A percentile compares a stretch with the other conserved stretches of the same genome.
These are phyloP conservation scores for Strobilomyces dryophilus DNA, from an alignment of 768 basidiomycete genomes.

Conservation along the genomic window DNA sequence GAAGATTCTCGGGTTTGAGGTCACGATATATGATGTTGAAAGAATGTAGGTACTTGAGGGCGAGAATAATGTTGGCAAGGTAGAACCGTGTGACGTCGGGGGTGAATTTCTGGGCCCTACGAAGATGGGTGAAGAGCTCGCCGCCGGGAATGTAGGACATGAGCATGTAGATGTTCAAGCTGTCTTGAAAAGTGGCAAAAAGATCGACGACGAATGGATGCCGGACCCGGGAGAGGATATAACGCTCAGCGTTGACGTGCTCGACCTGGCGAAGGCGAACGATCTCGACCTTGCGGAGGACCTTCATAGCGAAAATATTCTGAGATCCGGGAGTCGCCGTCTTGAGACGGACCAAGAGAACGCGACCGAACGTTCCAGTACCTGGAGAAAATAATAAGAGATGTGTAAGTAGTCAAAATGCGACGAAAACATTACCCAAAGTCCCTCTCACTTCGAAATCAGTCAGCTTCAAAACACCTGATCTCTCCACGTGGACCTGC, in stretches of 20 bases:
- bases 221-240: slow-evolving; percentile 85
- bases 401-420: neutral
- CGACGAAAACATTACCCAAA: slow-evolving; percentile 46
- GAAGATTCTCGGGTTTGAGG: slow-evolving; percentile 97
- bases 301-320: slow-evolving; percentile 81
- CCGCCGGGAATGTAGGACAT: slow-evolving; percentile 96
- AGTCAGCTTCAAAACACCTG: slow-evolving; percentile 57
- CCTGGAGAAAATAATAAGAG: slow-evolving; percentile 43
- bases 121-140: slow-evolving; percentile 94
- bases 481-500: slow-evolving; percentile 53
- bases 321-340: slow-evolving; percentile 41
- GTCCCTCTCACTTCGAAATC: slow-evolving; percentile 83
- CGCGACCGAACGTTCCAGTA: slow-evolving; percentile 94
- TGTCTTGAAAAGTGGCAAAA: slow-evolving; percentile 93
- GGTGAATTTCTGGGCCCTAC: slow-evolving; percentile 90
- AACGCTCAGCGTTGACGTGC: slow-evolving; percentile 95
- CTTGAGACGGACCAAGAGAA: slow-evolving; percentile 80
- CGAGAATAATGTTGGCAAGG: slow-evolving; percentile 92
- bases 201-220: slow-evolving; percentile 98
- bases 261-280: slow-evolving; percentile 92
- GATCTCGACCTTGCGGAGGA: slow-evolving; percentile 81
- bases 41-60: slow-evolving; percentile 90
- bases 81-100: slow-evolving; percentile 98
- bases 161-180: slow-evolving; percentile 96
- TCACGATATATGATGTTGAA: slow-evolving; percentile 99